Conservation (phyloP, 169 alveolate genomes). For the Plasmodium cynomolgi region DNA sequence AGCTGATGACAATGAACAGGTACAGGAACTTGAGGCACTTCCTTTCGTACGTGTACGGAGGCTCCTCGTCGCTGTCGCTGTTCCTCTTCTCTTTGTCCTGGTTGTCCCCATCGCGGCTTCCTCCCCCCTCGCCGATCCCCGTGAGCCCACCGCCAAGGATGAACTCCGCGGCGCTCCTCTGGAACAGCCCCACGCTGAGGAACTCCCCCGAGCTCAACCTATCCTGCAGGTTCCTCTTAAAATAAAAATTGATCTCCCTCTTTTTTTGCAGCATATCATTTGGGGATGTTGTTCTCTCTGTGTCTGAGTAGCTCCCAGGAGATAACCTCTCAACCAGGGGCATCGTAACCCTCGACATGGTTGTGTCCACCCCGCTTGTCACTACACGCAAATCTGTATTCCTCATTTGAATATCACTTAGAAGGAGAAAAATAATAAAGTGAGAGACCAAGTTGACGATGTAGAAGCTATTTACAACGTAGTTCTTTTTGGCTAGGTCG, state of each 20-base stretch:
- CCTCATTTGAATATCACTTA: conserved; percentile 35
- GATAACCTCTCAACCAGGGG: neutral
- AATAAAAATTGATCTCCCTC: conserved; percentile 8
- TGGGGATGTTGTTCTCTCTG: neutral
- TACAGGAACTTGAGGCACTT: neutral
- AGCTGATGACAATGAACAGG: conserved; percentile 29
- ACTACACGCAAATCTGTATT: conserved; percentile 3
- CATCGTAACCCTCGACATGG: neutral
- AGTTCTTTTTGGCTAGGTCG: conserved; percentile 42
- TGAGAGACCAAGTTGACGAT: conserved; percentile 42
- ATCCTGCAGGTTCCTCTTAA: conserved; percentile 3
- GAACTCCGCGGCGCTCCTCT: neutral
- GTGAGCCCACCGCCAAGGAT: neutral
- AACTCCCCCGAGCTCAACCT: neutral
- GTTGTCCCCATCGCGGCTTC: neutral
- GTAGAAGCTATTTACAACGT: conserved; percentile 26
- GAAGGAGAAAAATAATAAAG: conserved; percentile 29
- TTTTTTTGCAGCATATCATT: neutral
- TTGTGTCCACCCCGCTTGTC: neutral
- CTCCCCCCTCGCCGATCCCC: neutral
- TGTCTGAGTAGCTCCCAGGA: too few relatives aligned
- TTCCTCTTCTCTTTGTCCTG: neutral
- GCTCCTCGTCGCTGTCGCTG: neutral
- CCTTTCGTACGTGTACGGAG: neutral
- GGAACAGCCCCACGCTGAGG: neutral